phyloP scores from a whole-genome alignment of 2,329 filamentous ascomycete species.

The Phoma herbarum region DNA sequence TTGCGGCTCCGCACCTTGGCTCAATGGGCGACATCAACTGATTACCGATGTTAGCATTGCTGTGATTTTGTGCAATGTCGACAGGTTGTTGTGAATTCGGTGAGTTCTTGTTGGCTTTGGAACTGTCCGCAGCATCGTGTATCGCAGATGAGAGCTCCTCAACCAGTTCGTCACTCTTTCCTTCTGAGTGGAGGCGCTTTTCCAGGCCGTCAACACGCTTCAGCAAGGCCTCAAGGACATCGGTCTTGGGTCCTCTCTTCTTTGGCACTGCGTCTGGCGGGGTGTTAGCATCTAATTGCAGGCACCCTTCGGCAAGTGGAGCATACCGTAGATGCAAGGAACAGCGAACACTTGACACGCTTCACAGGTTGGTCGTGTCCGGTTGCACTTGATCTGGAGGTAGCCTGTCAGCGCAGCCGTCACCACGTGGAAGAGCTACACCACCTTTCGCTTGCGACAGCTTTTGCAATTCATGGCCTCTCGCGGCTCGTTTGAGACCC shows the following conservation, averaged over 20 bases:
- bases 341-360: constrained; percentile 91
- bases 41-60: constrained; percentile 35
- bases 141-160: constrained; percentile 36
- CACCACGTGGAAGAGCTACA: constrained; percentile 2
- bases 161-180: constrained; percentile 55
- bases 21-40: constrained; percentile 51
- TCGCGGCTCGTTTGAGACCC: constrained; percentile 76
- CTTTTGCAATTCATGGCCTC: constrained; percentile 98
- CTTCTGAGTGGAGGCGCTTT: constrained; percentile 72
- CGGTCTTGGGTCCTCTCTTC: constrained; percentile 88
- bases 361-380: constrained; percentile 83
- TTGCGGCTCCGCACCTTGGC: constrained; percentile 42
- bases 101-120: constrained; percentile 30
- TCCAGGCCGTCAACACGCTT: constrained; percentile 88
- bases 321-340: constrained; percentile 82
- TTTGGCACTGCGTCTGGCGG: constrained; percentile 82
- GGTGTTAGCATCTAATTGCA: constrained; percentile 26
- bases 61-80: constrained; percentile 38
- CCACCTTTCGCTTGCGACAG: constrained; percentile 88
- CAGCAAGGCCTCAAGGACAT: constrained; percentile 82
- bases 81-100: constrained; percentile 35
- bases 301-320: constrained; percentile 14
- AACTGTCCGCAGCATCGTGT: constrained; percentile 37
- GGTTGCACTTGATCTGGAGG: constrained; percentile 87
- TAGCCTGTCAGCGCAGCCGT: constrained; percentile 26